Conservation (phyloP, 2,329 filamentous ascomycete genomes). For the Clarireedia homoeocarpa region DNA sequence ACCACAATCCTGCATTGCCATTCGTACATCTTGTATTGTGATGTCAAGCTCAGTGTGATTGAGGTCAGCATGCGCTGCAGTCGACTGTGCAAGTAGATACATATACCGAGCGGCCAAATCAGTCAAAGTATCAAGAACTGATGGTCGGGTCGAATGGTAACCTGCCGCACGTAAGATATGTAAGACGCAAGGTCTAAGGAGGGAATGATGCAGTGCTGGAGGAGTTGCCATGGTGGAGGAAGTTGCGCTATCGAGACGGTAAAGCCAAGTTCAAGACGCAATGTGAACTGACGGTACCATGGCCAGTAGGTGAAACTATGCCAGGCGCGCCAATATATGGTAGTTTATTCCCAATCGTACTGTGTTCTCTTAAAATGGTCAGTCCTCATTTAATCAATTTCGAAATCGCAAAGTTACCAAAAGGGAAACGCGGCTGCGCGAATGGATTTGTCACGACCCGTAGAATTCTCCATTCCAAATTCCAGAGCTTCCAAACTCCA, state of each 20-base stretch:
- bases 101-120: slow-evolving; percentile 82
- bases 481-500: background rate
- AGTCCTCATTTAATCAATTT: background rate
- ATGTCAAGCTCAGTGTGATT: slow-evolving; percentile 57
- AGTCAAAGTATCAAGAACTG: slow-evolving; percentile 79
- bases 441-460: slow-evolving; percentile 5
- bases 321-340: no score
- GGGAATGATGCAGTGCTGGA: slow-evolving; percentile 57
- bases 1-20: slow-evolving; percentile 77
- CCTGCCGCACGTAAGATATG: slow-evolving; percentile 88
- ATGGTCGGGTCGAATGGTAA: slow-evolving; percentile 74
- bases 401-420: slow-evolving; percentile 1
- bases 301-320: slow-evolving; percentile 10
- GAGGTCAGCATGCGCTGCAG: slow-evolving; percentile 58
- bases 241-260: background rate
- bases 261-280: slow-evolving; percentile 17
- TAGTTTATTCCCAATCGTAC: background rate
- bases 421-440: slow-evolving; percentile 2
- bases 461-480: slow-evolving; percentile 10
- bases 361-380: background rate
- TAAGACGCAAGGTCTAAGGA: slow-evolving; percentile 78
- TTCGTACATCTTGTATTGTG: slow-evolving; percentile 69
- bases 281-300: slow-evolving; percentile 20
- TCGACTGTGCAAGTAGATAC: slow-evolving; percentile 61
- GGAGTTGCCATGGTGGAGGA: slow-evolving; percentile 32